A percentile compares a stretch with the other conserved stretches of the same genome.
These are phyloP conservation scores for Lumnitzera racemosa DNA, from an alignment of 345 rosid genomes.

Conservation along the genomic window DNA sequence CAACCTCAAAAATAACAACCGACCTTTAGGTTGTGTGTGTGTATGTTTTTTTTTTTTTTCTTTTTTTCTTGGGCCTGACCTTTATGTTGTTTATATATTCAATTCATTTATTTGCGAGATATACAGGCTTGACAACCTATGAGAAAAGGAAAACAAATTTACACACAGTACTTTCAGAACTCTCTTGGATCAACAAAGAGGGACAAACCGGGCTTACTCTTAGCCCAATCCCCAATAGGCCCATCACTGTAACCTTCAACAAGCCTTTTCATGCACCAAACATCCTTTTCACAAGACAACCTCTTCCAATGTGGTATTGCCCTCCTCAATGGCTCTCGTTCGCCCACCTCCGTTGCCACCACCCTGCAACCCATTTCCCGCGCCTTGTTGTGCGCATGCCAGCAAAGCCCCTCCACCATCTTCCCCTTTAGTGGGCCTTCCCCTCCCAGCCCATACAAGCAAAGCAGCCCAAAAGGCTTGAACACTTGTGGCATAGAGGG, in stretches of 20 bases:
- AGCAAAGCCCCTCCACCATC: conserved; percentile 53
- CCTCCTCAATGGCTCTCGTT: conserved; percentile 47
- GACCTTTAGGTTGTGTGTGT: too few relatives aligned
- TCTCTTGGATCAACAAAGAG: conserved; percentile 96
- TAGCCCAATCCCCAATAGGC: conserved; percentile 68
- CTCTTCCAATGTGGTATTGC: conserved; percentile 79
- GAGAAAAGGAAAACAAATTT: too few relatives aligned
- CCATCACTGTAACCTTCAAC: conserved; percentile 62
- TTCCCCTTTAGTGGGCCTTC: conserved; percentile 62
- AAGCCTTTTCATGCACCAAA: conserved; percentile 85
- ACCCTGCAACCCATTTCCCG: conserved; percentile 52
- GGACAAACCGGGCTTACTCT: conserved; percentile 58
- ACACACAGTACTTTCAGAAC: conserved; percentile 16
- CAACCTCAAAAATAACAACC: too few relatives aligned
- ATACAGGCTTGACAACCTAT: too few relatives aligned
- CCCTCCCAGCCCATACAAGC: conserved; percentile 79
- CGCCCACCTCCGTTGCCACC: conserved; percentile 72
- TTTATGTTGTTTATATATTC: too few relatives aligned
- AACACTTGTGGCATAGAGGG: conserved; percentile 85
- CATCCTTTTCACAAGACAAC: conserved; percentile 66
- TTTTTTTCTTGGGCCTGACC: too few relatives aligned
- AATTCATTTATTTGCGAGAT: too few relatives aligned
- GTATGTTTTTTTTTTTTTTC: too few relatives aligned
- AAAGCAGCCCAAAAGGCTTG: conserved; percentile 62
- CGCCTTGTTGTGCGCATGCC: conserved; percentile 74